Conservation (phyloP, 257 asterid genomes). For the Nicotiana benthamiana region DNA sequence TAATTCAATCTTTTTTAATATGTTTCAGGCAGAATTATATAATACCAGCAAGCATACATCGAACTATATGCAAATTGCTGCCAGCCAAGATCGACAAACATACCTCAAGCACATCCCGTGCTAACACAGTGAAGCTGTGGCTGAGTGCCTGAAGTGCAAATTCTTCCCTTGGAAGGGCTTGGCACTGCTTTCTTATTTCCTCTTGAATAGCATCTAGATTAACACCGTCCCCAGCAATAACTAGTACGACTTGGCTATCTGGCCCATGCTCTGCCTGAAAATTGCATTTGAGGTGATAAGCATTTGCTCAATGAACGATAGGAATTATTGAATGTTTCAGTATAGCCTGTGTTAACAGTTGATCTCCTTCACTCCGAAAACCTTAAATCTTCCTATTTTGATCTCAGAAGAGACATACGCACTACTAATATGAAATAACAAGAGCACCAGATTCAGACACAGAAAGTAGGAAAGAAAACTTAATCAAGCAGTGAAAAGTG, state of each 20-base stretch:
- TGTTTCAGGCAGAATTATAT: background rate
- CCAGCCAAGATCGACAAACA: slow-evolving; percentile 7
- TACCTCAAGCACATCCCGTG: slow-evolving; percentile 91
- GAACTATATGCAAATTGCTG: slow-evolving; percentile 2
- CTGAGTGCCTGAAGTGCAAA: slow-evolving; percentile 78
- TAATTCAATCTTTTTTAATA: background rate
- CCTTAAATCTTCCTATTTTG: background rate
- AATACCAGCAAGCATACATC: background rate
- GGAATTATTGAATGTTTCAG: background rate
- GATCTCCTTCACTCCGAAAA: background rate
- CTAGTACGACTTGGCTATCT: slow-evolving; percentile 97
- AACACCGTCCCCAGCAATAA: slow-evolving; percentile 78
- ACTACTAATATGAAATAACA: background rate
- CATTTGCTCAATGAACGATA: background rate
- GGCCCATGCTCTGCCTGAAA: slow-evolving; percentile 99
- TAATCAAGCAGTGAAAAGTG: slow-evolving; percentile 3
- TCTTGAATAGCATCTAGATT: slow-evolving; percentile 56
- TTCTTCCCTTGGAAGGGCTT: slow-evolving; percentile 77
- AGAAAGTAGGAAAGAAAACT: background rate
- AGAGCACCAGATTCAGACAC: background rate
- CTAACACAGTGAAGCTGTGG: slow-evolving; percentile 83
- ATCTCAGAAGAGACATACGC: background rate
- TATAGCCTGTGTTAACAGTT: background rate
- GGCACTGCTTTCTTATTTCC: slow-evolving; percentile 73
- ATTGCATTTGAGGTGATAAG: slow-evolving; percentile 1